These are phyloP conservation scores for Claviceps purpurea DNA, from an alignment of 2,329 filamentous ascomycete species.

Conservation along the genomic window DNA sequence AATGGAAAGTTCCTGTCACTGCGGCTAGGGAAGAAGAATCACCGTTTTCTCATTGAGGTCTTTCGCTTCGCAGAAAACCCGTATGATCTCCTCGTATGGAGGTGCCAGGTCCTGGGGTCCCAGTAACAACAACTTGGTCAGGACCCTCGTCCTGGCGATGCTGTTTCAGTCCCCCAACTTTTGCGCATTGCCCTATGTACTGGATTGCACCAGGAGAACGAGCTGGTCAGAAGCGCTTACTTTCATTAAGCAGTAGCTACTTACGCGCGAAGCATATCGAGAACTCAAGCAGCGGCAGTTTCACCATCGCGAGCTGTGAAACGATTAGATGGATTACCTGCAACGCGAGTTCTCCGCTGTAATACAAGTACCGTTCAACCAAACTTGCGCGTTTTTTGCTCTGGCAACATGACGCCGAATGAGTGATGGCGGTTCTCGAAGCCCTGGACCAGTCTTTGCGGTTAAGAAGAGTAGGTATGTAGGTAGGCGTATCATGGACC, in stretches of 20 bases:
- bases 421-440: too few relatives aligned
- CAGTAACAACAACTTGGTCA: not conserved
- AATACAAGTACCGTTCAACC: too few relatives aligned
- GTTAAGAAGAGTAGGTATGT: too few relatives aligned
- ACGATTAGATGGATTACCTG: too few relatives aligned
- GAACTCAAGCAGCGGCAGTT: not conserved
- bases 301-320: not conserved
- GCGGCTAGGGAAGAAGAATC: not conserved
- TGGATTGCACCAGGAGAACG: not conserved
- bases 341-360: too few relatives aligned
- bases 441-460: too few relatives aligned
- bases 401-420: too few relatives aligned
- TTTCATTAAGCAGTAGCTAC: not conserved
- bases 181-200: not conserved
- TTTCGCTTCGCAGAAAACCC: too few relatives aligned
- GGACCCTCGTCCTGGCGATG: not conserved
- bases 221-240: not conserved
- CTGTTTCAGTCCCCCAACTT: not conserved
- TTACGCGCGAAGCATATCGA: too few relatives aligned
- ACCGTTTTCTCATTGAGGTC: not conserved
- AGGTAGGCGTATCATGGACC: too few relatives aligned
- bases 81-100: not conserved
- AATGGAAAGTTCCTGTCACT: not conserved
- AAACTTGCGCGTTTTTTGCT: too few relatives aligned
- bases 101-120: not conserved